Evolutionary conservation across 768 basidiomycete genomes (phyloP), one percentile per base, ranked within the genome.

Genomic region (Leccinum pellstonianum): DNA sequence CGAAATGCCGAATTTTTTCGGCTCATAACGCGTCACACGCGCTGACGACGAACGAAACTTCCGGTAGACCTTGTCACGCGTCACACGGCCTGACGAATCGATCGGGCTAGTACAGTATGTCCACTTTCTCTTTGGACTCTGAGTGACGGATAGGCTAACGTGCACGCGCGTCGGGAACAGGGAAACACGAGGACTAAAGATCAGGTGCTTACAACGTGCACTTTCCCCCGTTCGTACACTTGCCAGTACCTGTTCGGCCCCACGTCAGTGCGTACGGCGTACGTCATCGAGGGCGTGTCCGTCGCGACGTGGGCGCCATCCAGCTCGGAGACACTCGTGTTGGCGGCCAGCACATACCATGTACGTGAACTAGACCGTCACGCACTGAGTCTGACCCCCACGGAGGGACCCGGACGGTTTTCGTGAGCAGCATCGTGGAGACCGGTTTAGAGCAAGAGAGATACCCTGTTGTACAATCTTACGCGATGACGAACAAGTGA

Each of bases 171-270:
- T 68, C 14, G 55, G 52, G 53, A 54, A n/a, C 19, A 19, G 2
- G 47, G 21, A 11, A 12, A 10, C 48, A 50, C 7, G 5, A 12
- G 5, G 23, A 37, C 37, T 51, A 47, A 50, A 5, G 35, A 47
- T 38, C 21, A 15, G 37, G 29, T 52, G 73, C 85, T 70, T 52
- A 86, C 86, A 87, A 87, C 29, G 83, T 86, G 62, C 86, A 87
- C 19, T 72, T 75, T 55, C 76, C 77, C 15, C 84, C 85, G 61
- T 77, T 81, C 1, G 82, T 79, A 66, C 86, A 87, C 35, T 72
- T 70, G n/a, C 76, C 78, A 37, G 0, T 83, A 78, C 70, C 75
- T 27, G 61, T 73, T 82, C 53, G 73, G 72, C 51, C 77, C 82
- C 1, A 48, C 62, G 0, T 78, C 79, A 1, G 68, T 70, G 19